A percentile compares a stretch with the other conserved stretches of the same genome.
Evolutionary conservation across 2,329 filamentous ascomycete species (phyloP).

Genomic region (Hymenoscyphus repandus): DNA sequence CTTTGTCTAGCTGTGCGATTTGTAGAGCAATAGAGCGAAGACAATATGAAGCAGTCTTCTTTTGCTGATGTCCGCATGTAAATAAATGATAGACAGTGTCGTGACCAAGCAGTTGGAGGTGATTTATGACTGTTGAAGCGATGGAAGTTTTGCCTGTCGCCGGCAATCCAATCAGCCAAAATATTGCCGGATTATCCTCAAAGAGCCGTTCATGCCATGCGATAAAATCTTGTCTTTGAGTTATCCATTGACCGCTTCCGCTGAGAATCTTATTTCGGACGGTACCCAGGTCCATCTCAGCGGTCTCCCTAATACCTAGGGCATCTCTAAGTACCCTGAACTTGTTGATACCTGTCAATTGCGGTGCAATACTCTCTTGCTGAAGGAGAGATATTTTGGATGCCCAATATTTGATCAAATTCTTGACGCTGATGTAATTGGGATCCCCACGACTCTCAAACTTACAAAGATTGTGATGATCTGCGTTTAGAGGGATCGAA

Average conservation of each 20-base stretch:
- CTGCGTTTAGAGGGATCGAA: conserved; percentile 21
- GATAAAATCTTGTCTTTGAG: neutral
- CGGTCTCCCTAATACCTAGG: neutral
- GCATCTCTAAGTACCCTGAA: neutral
- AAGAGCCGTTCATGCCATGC: neutral
- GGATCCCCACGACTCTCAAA: conserved; percentile 18
- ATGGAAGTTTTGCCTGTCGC: conserved; percentile 33
- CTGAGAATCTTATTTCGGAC: neutral
- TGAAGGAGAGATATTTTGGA: neutral
- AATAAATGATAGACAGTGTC: conserved; percentile 30
- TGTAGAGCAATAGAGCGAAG: conserved; percentile 28
- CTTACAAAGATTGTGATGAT: conserved; percentile 32
- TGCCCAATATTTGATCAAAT: conserved; percentile 4
- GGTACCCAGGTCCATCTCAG: neutral
- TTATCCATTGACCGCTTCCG: neutral
- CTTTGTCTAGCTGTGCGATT: conserved; percentile 15
- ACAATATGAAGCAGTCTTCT: conserved; percentile 18
- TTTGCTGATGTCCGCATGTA: conserved; percentile 25
- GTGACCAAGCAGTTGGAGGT: conserved; percentile 13
- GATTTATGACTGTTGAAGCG: conserved; percentile 27
- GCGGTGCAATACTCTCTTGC: neutral
- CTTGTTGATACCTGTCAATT: neutral
- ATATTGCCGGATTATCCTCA: conserved; percentile 7
- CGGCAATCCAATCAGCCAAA: conserved; percentile 29
- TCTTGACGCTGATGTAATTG: conserved; percentile 15